Evolutionary conservation across 371 early-diverging fungal species (phyloP), one percentile per base, ranked within the genome.

Genomic region (Gilbertella persicaria): DNA sequence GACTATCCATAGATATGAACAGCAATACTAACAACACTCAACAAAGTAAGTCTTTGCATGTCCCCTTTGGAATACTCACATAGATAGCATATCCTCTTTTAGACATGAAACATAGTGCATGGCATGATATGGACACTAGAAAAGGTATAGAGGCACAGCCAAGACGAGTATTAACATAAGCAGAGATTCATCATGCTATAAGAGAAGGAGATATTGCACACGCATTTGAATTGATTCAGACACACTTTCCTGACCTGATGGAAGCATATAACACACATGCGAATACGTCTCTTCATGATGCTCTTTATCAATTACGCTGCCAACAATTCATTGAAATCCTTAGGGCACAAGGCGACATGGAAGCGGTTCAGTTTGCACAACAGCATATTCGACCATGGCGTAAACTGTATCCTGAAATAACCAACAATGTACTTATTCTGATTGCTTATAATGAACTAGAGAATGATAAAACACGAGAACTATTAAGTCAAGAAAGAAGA

Each of bases 291-390:
- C 28, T 48, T 24, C 57, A 57, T 20, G 43, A 38, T 17, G 35
- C 26, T 8, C 26, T 62, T n/a, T 53, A 57, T 48, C 53, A 62
- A 30, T 33, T 62, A 20, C 53, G 53, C n/a, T 62, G 62, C 20
- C 62, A 62, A 33, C 57, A 62, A 14, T 62, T 62, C 26, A 43
- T 62, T 12, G 62, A 62, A n/a, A 47, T 30, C 4, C 19, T 57
- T 14, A 38, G 45, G 12, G 19, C 53, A n/a, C 25, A 37, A 28
- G 65, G 52, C 10, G 49, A 50, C 2, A 38, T 60, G 16, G 44
- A 55, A 17, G 61, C 61, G 2, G 56, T 66, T 39, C 43, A 50
- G 28, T 61, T 62, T 58, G 66, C 62, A 52, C 47, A 57, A 12
- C 9, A 9, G 2, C 39, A 62, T 21, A 43, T 62, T 44, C 46